These are phyloP conservation scores for Pythium oligandrum DNA, from an alignment of 352 stramenopile genomes.

Conservation along the genomic window DNA sequence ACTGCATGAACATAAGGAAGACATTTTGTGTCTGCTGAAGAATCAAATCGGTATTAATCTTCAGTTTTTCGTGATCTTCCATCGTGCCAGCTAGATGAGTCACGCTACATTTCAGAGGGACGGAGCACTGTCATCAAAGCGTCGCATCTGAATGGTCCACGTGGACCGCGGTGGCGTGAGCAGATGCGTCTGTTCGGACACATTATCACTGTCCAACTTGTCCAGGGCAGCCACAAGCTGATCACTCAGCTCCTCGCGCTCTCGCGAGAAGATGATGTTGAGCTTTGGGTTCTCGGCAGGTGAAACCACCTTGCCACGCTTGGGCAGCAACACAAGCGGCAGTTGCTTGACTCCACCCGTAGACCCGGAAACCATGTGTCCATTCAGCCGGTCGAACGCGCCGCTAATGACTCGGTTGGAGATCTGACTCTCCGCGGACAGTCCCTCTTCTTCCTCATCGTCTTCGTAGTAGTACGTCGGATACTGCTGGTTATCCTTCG, in stretches of 20 bases:
- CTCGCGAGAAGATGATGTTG: constrained; percentile 57
- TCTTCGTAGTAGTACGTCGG: constrained; percentile 56
- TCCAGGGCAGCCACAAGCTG: constrained; percentile 35
- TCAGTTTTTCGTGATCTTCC: constrained; percentile 1
- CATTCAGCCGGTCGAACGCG: constrained; percentile 62
- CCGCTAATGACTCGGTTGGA: constrained; percentile 80
- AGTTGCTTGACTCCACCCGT: constrained; percentile 61
- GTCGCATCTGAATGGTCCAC: constrained; percentile 80
- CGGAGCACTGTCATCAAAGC: constrained; percentile 35
- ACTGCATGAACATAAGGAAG: no score
- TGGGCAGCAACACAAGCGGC: constrained; percentile 67
- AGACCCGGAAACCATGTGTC: constrained; percentile 71
- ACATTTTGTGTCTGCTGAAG: no score
- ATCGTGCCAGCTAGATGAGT: not conserved
- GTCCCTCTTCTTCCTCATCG: constrained; percentile 57
- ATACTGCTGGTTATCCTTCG: constrained; percentile 29
- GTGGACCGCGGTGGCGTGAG: constrained; percentile 73
- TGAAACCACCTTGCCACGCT: constrained; percentile 55
- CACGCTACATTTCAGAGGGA: not conserved
- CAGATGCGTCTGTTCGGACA: constrained; percentile 28
- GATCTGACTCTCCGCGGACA: constrained; percentile 74
- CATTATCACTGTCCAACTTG: constrained; percentile 32
- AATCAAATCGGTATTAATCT: not conserved
- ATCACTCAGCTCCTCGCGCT: constrained; percentile 56
- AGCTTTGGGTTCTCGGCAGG: constrained; percentile 78